Conservation (phyloP, 2,329 filamentous ascomycete species). For the Cryphonectria naterciae region DNA sequence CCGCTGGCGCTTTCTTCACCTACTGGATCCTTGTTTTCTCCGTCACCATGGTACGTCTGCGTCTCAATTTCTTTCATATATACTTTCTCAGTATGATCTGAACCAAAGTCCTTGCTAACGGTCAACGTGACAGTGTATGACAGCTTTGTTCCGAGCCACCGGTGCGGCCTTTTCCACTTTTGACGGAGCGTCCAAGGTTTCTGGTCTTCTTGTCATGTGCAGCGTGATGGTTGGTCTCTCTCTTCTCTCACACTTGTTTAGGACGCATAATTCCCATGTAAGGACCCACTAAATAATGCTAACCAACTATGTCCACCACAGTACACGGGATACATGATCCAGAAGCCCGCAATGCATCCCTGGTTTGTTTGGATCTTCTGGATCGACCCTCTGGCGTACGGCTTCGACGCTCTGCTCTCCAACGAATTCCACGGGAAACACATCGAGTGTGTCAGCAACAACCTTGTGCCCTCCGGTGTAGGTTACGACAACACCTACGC, state of each 20-base stretch:
- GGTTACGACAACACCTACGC: slow-evolving; percentile 10
- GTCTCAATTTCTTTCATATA: no score
- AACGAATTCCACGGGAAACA: slow-evolving; percentile 65
- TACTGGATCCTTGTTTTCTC: no score
- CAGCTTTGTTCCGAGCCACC: slow-evolving; percentile 49
- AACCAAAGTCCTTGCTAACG: no score
- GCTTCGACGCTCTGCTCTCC: slow-evolving; percentile 68
- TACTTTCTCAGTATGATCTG: no score
- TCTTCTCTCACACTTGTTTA: no score
- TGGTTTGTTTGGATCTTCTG: slow-evolving; percentile 68
- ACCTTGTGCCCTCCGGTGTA: slow-evolving; percentile 17
- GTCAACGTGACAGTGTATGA: background rate
- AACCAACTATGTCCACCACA: background rate
- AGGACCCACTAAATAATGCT: background rate
- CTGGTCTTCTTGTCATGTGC: slow-evolving; percentile 41
- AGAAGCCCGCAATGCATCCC: slow-evolving; percentile 62
- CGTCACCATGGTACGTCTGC: no score
- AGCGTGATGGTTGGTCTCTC: slow-evolving; percentile 50
- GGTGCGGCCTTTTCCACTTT: slow-evolving; percentile 61
- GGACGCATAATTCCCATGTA: no score
- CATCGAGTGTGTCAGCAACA: slow-evolving; percentile 14
- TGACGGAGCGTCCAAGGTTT: slow-evolving; percentile 62
- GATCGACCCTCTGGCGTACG: slow-evolving; percentile 71
- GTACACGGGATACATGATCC: slow-evolving; percentile 68
- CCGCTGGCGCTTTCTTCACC: no score